Percentiles rank a stretch among this genome's conserved stretches.
These are phyloP conservation scores for Rhodomyrtus tomentosa DNA, from an alignment of 345 rosid species.

Conservation along the genomic window DNA sequence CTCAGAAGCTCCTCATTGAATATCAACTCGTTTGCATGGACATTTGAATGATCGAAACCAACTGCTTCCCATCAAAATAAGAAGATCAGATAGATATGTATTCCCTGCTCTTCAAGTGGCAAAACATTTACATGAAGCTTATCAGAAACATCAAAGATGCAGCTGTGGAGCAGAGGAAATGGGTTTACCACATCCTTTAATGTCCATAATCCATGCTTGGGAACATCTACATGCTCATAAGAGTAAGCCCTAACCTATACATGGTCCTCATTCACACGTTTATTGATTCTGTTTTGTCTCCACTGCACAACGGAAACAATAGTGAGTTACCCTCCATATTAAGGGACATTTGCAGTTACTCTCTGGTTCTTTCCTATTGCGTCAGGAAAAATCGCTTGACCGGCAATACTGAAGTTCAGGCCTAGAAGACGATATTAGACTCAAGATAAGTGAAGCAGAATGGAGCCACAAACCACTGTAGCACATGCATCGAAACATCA, in stretches of 20 bases:
- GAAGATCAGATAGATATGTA: background rate
- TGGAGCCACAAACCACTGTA: background rate
- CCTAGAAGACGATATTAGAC: background rate
- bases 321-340: too few relatives aligned
- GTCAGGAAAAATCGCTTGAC: background rate
- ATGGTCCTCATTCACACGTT: background rate
- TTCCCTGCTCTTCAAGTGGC: background rate
- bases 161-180: background rate
- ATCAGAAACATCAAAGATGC: background rate
- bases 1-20: conserved; percentile 47
- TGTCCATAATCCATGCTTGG: too few relatives aligned
- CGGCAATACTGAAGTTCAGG: background rate
- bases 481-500: background rate
- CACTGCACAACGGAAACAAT: background rate
- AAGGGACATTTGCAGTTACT: too few relatives aligned
- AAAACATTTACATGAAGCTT: background rate
- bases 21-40: conserved; percentile 72
- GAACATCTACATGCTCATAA: too few relatives aligned
- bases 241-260: too few relatives aligned
- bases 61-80: conserved; percentile 24
- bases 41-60: conserved; percentile 36
- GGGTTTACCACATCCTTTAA: background rate
- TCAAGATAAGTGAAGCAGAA: background rate
- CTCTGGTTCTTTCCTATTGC: background rate
- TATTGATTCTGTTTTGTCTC: background rate